Base-by-base conservation (phyloP, 257 asterid genomes). In the Nicotiana attenuata region DNA sequence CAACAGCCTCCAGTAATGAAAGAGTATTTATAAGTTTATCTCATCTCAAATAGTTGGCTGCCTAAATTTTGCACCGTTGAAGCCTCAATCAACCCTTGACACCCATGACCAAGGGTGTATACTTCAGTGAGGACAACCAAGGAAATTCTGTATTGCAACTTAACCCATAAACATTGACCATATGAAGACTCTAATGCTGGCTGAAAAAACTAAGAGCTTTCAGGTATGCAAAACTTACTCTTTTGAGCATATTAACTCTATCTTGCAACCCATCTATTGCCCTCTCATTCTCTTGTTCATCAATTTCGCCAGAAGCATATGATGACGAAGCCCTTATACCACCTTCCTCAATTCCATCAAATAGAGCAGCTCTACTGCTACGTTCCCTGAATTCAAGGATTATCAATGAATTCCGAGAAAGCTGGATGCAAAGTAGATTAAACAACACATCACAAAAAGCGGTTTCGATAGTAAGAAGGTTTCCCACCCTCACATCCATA, bases 281-380 rank as follows among this genome's bases (percentile, higher is more conserved):
- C 76, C 84, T 86, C 22, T 96, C 97, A 85, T 96, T 96, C 87
- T 96, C 99, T 65, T 92, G 98, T 88, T 96, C 99, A 80, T 92
- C 96, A 89, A 96, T 93, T 90, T 96, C 98, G 67, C 89, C 93
- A 60, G 94, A 89, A 86, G 92, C 84, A 83, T 90, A 93, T 73
- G 97, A 89, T 2, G 95, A 88, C 2, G 97, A 88, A 83, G 97
- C 96, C 88, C 97, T 88, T 76, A 93, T 91, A 38, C 98, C 99
- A 80, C 98, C 99, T 87, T 95, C 98, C 89, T 95, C 99, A 82
- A 95, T 95, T 19, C 98, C 98, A 86, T 95, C 98, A 84, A 95
- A 93, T 26, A 95, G 96, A 57, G 98, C 96, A 83, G 83, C 80
- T 88, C 99, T 92, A 77, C 87, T 82, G 82, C 85, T 88, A 67